Evolutionary conservation across 805 yeast genomes (phyloP), one percentile per base, ranked within the genome.

Genomic region (Wickerhamomyces silvicola): DNA sequence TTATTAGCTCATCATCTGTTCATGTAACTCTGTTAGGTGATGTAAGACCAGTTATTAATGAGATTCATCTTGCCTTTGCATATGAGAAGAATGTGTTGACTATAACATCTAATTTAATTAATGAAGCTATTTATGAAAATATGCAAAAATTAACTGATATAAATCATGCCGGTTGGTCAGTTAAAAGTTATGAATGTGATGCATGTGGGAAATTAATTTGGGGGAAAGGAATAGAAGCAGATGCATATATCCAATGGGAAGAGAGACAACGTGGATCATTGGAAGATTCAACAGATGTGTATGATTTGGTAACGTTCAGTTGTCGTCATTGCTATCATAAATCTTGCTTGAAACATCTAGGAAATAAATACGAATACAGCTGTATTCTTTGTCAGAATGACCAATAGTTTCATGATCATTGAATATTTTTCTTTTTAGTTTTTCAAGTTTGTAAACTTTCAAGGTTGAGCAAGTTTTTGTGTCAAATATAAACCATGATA

Each of bases 121-220:
- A 80, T 40, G 65, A 60, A 15, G 80, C 76, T 18, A 73, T 80
- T 1, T 68, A 60, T 42, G 57, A 57, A 14, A 66, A 70, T 37
- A 56, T 78, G 50, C 49, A 61, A 10, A 41, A 46, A 3, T 57
- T 80, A 9, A 61, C 69, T 10, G 38, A 45, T 3, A 60, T 64
- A 21, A 60, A 70, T 15, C 42, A 63, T 1, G 54, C 59, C 22
- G 97, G 96, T 0, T 81, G 94, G 86, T 62, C 78, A 0, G 64
- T 69, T 2, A 59, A 57, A 18, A 60, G 61, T 18, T 61, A 66
- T 22, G 73, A 68, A 29, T 88, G 97, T 54, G 81, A 81, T 22
- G 72, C 80, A 0, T 88, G 97, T 55, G 88, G 85, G 1, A 76
- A 75, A 39, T 60, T 61, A 14, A 59, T 87, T 21, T 79, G 87